Evolutionary conservation across 495 filamentous ascomycete species (phyloP), one percentile per base, ranked within the genome.

Genomic region (Penicillium manginii): DNA sequence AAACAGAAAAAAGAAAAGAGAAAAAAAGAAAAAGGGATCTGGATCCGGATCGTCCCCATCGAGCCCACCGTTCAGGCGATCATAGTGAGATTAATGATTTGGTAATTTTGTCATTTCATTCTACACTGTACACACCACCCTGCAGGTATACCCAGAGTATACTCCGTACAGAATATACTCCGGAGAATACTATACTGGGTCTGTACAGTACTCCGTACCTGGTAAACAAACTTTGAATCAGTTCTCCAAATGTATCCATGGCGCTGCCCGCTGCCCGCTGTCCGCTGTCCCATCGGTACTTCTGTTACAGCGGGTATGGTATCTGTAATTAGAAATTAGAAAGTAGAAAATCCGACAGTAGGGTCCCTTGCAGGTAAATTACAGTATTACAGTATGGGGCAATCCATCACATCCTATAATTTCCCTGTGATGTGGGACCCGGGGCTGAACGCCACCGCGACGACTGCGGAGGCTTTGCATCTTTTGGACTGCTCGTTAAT

Each of bases 31-130:
- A 57, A 61, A 65, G 54, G 58, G 66, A 71, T 69, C 66, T 68
- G 70, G 67, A 68, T 69, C 59, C 62, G 54, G 62, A 67, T 71
- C 66, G 65, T 65, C 63, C 58, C 50, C 52, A 54, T 37, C 54
- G 22, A 54, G 53, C 43, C 55, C 55, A 63, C 58, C 56, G 55
- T 61, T 64, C 64, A 54, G 57, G 43, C 57, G 53, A 54, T 64
- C 61, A 21, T 56, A 26, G 4, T 17, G 10, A 55, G 39, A 57
- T 50, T 18, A 49, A 49, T 12, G 23, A 29, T 57, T 21, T 17
- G 17, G 47, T 43, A 17, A 19, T 31, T 55, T 55, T 55, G 26
- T 29, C 17, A 19, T 23, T 47, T 22, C 40, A 23, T 55, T 18
- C 26, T 15, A 17, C n/a, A 18, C 40, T 43, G 40, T 1, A 12